phyloP scores from a whole-genome alignment of 495 filamentous ascomycete species.

The Penicillium manginii region DNA sequence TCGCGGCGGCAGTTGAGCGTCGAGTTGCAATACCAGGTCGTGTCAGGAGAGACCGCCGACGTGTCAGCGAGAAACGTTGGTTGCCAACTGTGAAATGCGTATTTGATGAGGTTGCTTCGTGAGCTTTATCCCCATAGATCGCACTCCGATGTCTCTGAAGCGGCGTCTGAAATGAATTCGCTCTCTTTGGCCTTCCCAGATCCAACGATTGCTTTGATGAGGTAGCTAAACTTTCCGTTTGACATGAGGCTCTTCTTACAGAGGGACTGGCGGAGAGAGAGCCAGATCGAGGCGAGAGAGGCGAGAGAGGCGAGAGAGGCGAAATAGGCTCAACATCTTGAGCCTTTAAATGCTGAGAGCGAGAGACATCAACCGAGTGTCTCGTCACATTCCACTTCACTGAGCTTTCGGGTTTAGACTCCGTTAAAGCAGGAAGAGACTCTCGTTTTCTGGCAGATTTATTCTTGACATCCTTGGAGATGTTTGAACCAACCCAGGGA shows the following conservation, averaged over 20 bases:
- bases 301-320: neutral
- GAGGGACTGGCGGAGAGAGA: constrained; percentile 20
- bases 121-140: constrained; percentile 29
- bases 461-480: constrained; percentile 19
- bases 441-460: constrained; percentile 17
- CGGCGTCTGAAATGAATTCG: constrained; percentile 38
- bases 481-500: constrained; percentile 29
- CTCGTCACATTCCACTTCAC: neutral
- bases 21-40: constrained; percentile 53
- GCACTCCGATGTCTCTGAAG: constrained; percentile 30
- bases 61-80: constrained; percentile 46
- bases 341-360: neutral
- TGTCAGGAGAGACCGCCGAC: constrained; percentile 52
- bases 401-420: constrained; percentile 10
- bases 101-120: constrained; percentile 40
- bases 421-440: constrained; percentile 20
- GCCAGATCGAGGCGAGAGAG: constrained; percentile 16
- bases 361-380: constrained; percentile 3
- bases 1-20: constrained; percentile 30
- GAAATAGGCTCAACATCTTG: constrained; percentile 4
- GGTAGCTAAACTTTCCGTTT: constrained; percentile 23
- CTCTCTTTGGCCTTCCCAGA: constrained; percentile 28
- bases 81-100: constrained; percentile 43
- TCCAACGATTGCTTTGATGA: constrained; percentile 20
- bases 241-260: constrained; percentile 27